Conservation (phyloP, 345 rosid genomes). For the Diplotaxis tenuifolia region DNA sequence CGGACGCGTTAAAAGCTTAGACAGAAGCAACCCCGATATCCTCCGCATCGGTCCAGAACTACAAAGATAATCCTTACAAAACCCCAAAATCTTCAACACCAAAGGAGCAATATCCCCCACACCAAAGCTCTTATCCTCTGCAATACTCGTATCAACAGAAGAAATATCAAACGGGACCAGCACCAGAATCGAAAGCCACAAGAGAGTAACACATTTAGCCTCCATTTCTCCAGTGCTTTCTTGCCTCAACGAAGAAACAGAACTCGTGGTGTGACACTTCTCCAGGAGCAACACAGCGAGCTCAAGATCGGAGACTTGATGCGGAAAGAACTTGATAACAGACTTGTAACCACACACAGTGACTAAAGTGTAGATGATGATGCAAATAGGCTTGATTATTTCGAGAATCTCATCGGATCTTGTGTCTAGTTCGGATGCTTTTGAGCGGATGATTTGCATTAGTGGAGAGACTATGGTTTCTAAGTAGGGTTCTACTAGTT, state of each 20-base stretch:
- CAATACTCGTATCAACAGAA: conserved; percentile 79
- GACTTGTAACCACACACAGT: conserved; percentile 93
- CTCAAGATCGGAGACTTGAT: conserved; percentile 88
- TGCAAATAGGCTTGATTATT: conserved; percentile 73
- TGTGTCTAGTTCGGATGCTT: conserved; percentile 49
- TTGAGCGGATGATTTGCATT: conserved; percentile 67
- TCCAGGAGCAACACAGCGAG: conserved; percentile 83
- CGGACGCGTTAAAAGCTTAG: too few relatives aligned
- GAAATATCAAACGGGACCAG: conserved; percentile 93
- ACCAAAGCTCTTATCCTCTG: conserved; percentile 35
- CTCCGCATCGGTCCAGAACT: conserved; percentile 93
- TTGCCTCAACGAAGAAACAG: conserved; percentile 64
- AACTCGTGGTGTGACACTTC: conserved; percentile 63
- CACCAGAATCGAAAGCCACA: conserved; percentile 94
- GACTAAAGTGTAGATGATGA: conserved; percentile 73
- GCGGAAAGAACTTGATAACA: conserved; percentile 85
- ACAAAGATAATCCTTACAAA: conserved; percentile 84
- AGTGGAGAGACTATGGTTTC: conserved; percentile 81
- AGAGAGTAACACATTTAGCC: conserved; percentile 75
- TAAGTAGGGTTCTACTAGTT: conserved; percentile 82
- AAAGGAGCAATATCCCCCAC: conserved; percentile 65
- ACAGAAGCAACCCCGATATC: conserved; percentile 78
- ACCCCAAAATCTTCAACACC: conserved; percentile 65
- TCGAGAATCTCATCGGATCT: conserved; percentile 54
- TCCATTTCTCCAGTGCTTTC: conserved; percentile 99